A percentile compares a stretch with the other conserved stretches of the same genome.
phyloP scores from a whole-genome alignment of 495 filamentous ascomycete genomes.

The Neurospora cerealis region DNA sequence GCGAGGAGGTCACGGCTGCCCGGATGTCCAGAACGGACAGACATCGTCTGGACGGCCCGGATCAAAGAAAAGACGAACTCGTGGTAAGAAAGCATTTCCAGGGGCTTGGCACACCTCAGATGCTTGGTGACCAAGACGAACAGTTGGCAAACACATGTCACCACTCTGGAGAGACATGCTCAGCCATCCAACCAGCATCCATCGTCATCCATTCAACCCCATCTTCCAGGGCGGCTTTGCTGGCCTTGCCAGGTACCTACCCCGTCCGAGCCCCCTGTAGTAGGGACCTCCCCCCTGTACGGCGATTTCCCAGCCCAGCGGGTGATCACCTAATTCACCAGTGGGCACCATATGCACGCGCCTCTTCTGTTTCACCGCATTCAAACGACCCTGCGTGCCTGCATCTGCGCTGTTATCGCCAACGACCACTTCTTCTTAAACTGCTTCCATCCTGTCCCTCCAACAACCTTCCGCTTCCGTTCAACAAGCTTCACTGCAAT shows the following conservation, averaged over 20 bases:
- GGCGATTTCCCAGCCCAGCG: neutral
- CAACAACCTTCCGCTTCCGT: neutral
- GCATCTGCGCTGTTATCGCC: neutral
- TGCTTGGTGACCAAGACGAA: neutral
- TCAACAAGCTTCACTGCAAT: neutral
- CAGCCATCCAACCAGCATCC: neutral
- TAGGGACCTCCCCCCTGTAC: neutral
- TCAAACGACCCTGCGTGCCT: neutral
- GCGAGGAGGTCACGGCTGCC: neutral
- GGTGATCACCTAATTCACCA: neutral
- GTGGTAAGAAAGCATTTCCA: neutral
- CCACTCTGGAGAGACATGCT: neutral
- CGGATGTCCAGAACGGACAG: neutral
- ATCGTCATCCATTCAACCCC: neutral
- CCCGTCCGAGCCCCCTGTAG: neutral
- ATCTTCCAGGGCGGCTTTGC: neutral
- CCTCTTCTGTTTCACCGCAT: neutral
- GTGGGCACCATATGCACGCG: neutral
- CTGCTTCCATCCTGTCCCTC: neutral
- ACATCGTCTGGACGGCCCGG: neutral
- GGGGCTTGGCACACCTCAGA: neutral
- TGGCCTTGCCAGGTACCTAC: neutral
- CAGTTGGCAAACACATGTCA: neutral
- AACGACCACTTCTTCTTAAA: neutral
- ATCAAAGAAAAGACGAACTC: neutral